Base-by-base conservation (phyloP, 805 yeast species). In the Starmera pachycereana region DNA sequence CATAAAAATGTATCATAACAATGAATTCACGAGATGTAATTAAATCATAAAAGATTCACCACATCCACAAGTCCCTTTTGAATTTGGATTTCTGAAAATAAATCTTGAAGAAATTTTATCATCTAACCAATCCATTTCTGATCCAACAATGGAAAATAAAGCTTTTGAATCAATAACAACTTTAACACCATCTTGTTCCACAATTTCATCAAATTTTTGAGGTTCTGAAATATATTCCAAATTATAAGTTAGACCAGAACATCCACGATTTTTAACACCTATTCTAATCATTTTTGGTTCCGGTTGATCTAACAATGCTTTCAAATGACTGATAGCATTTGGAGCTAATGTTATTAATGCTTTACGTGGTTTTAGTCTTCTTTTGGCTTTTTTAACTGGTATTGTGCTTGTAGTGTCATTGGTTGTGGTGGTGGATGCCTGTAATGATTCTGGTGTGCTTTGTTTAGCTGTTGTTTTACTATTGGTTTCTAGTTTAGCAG, bases 51-150 rank as follows among this genome's bases (percentile, higher is more conserved):
- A 92, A 6, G 96, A 86, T 66, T 92, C 98, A 40, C 98, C 98
- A 62, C 98, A 92, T 11, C 98, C 98, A 64, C 98, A 92, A 37
- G 95, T 85, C 29, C 97, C 98, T 66, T 90, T 92, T 32, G 95
- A 83, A 63, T 92, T 92, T 46, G 98, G 98, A 61, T 92, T 92
- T 57, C 74, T 81, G 70, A 92, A 92, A 14, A 92, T 87, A 58
- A 92, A 92, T 54, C 94, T 75, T 12, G 92, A 79, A 29, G 88
- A 74, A 46, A 92, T 68, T 60, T 87, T 89, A 55, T 92, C 96
- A 56, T 92, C 97, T 37, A 86, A 69, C 96, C 96, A 92, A 62
- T 92, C 98, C 98, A 92, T 92, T 62, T 89, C 95, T 6, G 95
- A 82, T 1, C 98, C 98, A 43, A 92, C 95, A 35, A 92, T 89